A percentile compares a stretch with the other conserved stretches of the same genome.
Evolutionary conservation across 2,329 filamentous ascomycete genomes (phyloP).

Genomic region (Colletotrichum acutatum): DNA sequence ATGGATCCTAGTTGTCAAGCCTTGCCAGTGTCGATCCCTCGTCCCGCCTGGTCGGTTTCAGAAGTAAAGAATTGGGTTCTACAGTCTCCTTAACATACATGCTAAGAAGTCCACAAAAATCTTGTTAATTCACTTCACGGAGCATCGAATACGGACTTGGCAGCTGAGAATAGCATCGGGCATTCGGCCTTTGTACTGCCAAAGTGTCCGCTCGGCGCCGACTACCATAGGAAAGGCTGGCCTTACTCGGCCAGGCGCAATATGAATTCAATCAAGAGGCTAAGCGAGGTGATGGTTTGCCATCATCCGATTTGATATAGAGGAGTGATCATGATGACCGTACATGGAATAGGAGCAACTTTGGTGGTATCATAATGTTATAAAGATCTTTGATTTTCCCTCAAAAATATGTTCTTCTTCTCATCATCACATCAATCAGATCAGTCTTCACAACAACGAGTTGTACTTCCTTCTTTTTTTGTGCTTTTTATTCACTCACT

Average conservation of each 20-base stretch:
- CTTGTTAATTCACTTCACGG: not conserved
- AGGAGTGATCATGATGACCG: not conserved
- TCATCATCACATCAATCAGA: not conserved
- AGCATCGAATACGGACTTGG: not conserved
- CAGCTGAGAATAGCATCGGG: constrained; percentile 5
- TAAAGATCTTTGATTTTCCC: not conserved
- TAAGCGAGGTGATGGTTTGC: too few relatives aligned
- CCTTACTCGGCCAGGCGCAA: not conserved
- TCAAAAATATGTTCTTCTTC: not conserved
- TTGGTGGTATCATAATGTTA: not conserved
- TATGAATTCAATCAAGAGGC: not conserved
- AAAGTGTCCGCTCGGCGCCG: not conserved
- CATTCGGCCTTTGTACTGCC: not conserved
- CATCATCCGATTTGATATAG: not conserved
- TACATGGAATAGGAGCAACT: not conserved
- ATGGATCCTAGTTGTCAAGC: not conserved
- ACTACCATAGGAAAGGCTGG: not conserved
- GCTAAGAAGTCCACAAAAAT: not conserved
- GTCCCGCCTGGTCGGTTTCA: not conserved
- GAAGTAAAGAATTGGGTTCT: not conserved
- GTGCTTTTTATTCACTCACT: constrained; percentile 20
- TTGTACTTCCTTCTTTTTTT: constrained; percentile 7
- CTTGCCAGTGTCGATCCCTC: not conserved
- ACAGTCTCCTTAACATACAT: not conserved
- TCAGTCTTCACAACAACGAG: constrained; percentile 6